These are phyloP conservation scores for Haplographium delicatum DNA, from an alignment of 495 filamentous ascomycete genomes.

Conservation along the genomic window DNA sequence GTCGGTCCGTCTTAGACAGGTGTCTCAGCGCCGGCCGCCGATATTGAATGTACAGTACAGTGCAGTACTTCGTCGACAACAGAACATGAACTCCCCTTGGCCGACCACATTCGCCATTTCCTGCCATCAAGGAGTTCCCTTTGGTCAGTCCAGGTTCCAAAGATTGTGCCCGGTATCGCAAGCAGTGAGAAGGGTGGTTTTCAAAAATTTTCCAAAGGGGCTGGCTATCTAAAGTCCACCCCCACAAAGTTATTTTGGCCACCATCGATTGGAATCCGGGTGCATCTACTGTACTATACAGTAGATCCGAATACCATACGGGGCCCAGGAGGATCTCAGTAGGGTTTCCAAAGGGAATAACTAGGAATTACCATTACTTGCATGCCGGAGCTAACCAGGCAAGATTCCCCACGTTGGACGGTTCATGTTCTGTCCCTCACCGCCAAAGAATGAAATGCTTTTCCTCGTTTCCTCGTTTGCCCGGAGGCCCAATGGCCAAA, in stretches of 20 bases:
- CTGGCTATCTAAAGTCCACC: background rate
- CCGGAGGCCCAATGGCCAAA: conserved; percentile 4
- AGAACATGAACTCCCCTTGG: no score
- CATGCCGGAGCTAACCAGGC: conserved; percentile 8
- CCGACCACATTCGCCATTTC: no score
- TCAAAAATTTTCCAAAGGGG: background rate
- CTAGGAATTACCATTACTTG: conserved; percentile 13
- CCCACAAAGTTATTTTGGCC: background rate
- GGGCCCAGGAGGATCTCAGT: no score
- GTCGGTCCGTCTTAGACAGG: no score
- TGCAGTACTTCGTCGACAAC: no score
- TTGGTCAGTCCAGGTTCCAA: no score
- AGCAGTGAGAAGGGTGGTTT: no score
- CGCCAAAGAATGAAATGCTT: conserved; percentile 5
- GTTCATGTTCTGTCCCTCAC: conserved; percentile 3
- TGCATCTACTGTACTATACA: background rate
- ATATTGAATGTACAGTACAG: background rate
- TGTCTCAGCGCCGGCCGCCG: no score
- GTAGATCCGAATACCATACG: no score
- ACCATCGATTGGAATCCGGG: conserved; percentile 2
- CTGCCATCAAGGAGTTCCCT: no score
- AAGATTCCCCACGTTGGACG: conserved; percentile 12
- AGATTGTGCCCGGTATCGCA: no score
- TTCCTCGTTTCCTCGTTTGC: background rate
- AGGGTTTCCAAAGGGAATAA: conserved; percentile 2